These are phyloP conservation scores for Phytophthora sojae DNA, from an alignment of 352 stramenopile genomes.

Conservation along the genomic window DNA sequence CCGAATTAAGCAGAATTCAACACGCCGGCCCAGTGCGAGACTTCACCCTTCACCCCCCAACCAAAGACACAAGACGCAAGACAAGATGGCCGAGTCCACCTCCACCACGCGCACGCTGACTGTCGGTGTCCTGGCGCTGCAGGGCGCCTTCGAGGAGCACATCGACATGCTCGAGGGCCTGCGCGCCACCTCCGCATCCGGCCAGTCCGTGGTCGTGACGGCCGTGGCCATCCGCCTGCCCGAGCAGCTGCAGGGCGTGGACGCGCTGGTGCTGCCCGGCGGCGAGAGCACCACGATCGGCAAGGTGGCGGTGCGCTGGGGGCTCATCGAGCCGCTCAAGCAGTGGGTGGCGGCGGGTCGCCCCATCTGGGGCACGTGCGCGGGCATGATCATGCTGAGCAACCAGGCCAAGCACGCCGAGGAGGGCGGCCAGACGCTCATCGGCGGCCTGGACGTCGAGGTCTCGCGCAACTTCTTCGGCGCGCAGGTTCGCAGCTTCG, in stretches of 20 bases:
- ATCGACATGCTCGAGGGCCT: slow-evolving; percentile 84
- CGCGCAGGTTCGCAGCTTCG: slow-evolving; percentile 90
- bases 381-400: slow-evolving; percentile 96
- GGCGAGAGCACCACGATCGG: slow-evolving; percentile 97
- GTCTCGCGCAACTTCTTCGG: slow-evolving; percentile 99
- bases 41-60: not conserved
- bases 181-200: slow-evolving; percentile 20
- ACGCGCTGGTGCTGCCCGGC: slow-evolving; percentile 95
- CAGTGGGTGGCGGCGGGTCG: slow-evolving; percentile 73
- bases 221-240: slow-evolving; percentile 84
- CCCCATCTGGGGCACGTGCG: slow-evolving; percentile 97
- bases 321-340: slow-evolving; percentile 79
- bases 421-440: slow-evolving; percentile 92
- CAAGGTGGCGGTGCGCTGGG: slow-evolving; percentile 88
- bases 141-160: slow-evolving; percentile 94
- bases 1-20: too few relatives aligned
- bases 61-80: not conserved
- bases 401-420: slow-evolving; percentile 86
- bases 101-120: slow-evolving; percentile 39
- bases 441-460: slow-evolving; percentile 95
- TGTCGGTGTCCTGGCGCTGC: slow-evolving; percentile 90
- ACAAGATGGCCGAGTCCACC: not conserved
- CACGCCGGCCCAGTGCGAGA: too few relatives aligned
- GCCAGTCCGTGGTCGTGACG: slow-evolving; percentile 46
- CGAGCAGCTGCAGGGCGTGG: slow-evolving; percentile 78